Evolutionary conservation across 176 grass and related monocot species (phyloP), one percentile per base, ranked within the genome.

Genomic region (Bothriochloa decipiens): DNA sequence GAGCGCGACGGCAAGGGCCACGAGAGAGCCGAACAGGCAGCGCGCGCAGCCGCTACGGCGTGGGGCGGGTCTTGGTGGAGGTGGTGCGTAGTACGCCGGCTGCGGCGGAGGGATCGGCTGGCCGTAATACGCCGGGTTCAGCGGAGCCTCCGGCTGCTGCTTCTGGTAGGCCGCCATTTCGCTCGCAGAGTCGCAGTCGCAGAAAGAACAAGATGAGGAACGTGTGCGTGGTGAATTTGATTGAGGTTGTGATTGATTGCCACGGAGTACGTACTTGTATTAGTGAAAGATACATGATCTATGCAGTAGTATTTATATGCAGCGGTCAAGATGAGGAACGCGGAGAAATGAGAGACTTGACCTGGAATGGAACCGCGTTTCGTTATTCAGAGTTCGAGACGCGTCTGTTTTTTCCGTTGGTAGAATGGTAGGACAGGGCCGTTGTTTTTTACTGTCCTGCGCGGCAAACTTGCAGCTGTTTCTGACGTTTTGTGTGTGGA

Each of bases 51-150:
- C 72, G 20, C 89, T 75, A 20, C 76, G 57, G 60, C 80, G 53
- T 0, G 58, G 76, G 2, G 9, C 67, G 2, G 33, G 4, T 0
- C 57, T 81, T 5, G 75, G 86, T 5, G 72, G 72, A 9, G 72
- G 72, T 0, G 86, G 75, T 0, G 68, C 77, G 67, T 85, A 82
- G 90, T 85, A 92, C 18, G 29, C 49, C 18, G 75, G 63, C 71
- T 75, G 84, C 32, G 75, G 86, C 3, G 77, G 94, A 41, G 84
- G 89, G 3, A 88, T 62, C n/a, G 87, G 18, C 5, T 82, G 84
- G 42, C 91, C 91, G 72, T 93, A 96, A 82, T 93, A 91, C 26
- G 60, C 85, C 22, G 81, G 72, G 81, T 86, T 88, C 36, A 72
- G 45, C 13, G 66, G 87, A 10, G 74, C 35, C 76, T 83, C 63